Conservation (phyloP, 2,329 filamentous ascomycete genomes). For the Ascochyta koolunga region DNA sequence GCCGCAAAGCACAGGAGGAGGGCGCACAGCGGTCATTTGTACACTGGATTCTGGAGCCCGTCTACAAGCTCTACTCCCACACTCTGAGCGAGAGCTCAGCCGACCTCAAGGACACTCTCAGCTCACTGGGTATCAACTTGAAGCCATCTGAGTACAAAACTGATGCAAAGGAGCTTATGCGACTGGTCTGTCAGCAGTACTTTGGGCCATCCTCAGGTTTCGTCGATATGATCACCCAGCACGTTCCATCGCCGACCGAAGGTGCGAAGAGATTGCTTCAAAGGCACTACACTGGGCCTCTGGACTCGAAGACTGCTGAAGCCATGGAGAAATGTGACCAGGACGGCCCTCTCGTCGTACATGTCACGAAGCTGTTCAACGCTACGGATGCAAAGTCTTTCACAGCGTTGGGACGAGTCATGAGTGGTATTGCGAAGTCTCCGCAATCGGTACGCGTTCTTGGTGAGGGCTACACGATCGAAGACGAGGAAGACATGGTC, state of each 20-base stretch:
- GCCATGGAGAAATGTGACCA: constrained; percentile 84
- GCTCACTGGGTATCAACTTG: constrained; percentile 78
- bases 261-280: constrained; percentile 79
- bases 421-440: constrained; percentile 87
- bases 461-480: constrained; percentile 92
- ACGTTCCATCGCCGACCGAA: constrained; percentile 84
- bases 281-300: constrained; percentile 88
- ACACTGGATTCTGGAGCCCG: constrained; percentile 91
- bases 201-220: constrained; percentile 90
- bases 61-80: constrained; percentile 97
- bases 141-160: constrained; percentile 93
- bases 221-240: constrained; percentile 91
- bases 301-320: constrained; percentile 79
- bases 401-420: constrained; percentile 85
- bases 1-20: constrained; percentile 82
- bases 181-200: constrained; percentile 91
- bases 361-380: constrained; percentile 92
- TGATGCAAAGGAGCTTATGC: constrained; percentile 87
- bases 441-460: constrained; percentile 86
- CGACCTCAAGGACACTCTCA: constrained; percentile 79
- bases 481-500: constrained; percentile 98
- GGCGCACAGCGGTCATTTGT: constrained; percentile 85
- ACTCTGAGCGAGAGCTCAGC: constrained; percentile 90
- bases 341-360: constrained; percentile 88
- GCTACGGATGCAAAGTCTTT: constrained; percentile 90